Evolutionary conservation across 176 grass and related monocot species (phyloP).

Genomic region (Avena eriantha): DNA sequence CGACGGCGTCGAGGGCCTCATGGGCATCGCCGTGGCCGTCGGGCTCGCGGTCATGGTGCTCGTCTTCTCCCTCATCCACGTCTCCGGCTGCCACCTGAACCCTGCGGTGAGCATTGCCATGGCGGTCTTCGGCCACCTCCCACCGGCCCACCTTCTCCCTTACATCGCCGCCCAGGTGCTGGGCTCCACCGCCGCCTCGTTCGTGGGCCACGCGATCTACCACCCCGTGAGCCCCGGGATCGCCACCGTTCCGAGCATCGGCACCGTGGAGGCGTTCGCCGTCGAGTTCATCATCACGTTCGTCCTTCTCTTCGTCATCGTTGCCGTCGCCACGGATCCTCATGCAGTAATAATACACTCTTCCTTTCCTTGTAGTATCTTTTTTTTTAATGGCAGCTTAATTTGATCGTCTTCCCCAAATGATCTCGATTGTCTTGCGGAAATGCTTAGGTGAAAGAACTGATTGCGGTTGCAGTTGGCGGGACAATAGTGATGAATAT

Average conservation of each 20-base stretch:
- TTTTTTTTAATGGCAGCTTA: neutral
- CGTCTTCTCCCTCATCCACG: slow-evolving; percentile 60
- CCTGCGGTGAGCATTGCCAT: slow-evolving; percentile 73
- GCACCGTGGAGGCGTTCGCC: slow-evolving; percentile 60
- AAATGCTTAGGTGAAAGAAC: slow-evolving; percentile 46
- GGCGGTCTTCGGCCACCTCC: slow-evolving; percentile 54
- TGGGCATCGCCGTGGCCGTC: slow-evolving; percentile 53
- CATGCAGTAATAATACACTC: slow-evolving; percentile 51
- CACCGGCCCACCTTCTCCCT: slow-evolving; percentile 42
- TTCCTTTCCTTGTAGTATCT: neutral
- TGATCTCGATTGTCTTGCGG: neutral
- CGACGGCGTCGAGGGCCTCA: slow-evolving; percentile 41
- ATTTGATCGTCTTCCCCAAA: neutral
- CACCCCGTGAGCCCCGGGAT: slow-evolving; percentile 51
- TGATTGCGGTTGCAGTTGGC: slow-evolving; percentile 62
- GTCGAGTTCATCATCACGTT: slow-evolving; percentile 78
- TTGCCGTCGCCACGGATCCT: slow-evolving; percentile 53
- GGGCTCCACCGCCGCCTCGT: slow-evolving; percentile 52
- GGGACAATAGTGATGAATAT: slow-evolving; percentile 58
- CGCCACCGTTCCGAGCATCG: slow-evolving; percentile 53
- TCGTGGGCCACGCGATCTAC: slow-evolving; percentile 55
- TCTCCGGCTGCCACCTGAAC: slow-evolving; percentile 79
- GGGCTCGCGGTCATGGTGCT: slow-evolving; percentile 59
- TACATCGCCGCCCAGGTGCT: slow-evolving; percentile 63
- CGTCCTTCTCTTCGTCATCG: slow-evolving; percentile 71